A percentile compares a stretch with the other conserved stretches of the same genome.
Conservation (phyloP, 225 moss, liverwort and hornwort genomes). For the Anthoceros angustus region DNA sequence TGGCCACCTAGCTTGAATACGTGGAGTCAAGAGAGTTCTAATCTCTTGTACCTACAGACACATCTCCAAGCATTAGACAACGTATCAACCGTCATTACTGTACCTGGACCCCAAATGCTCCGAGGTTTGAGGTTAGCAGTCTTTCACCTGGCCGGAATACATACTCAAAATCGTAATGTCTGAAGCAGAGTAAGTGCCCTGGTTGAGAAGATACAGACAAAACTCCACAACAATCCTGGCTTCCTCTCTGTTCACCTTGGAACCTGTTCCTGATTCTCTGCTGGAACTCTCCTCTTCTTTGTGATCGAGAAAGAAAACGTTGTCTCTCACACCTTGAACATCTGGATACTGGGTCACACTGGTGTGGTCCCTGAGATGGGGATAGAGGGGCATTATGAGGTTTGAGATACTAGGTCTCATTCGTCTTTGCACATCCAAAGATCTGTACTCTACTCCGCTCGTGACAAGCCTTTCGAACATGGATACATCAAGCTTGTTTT, state of each 20-base stretch:
- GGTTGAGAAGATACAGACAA: conserved; percentile 27
- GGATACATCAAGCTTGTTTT: conserved; percentile 39
- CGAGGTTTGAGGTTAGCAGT: conserved; percentile 11
- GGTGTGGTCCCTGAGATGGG: conserved; percentile 15
- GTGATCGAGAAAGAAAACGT: conserved; percentile 32
- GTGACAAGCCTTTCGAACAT: conserved; percentile 35
- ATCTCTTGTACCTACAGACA: neutral
- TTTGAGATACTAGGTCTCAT: conserved; percentile 34
- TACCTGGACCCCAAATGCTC: neutral
- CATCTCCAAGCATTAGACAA: neutral
- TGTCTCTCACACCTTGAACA: conserved; percentile 16
- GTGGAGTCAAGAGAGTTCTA: neutral
- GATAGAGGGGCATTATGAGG: conserved; percentile 23
- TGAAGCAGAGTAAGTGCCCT: conserved; percentile 14
- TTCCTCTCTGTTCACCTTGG: conserved; percentile 21
- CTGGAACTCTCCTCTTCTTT: conserved; percentile 13
- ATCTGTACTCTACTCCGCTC: conserved; percentile 28
- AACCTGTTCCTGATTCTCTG: neutral
- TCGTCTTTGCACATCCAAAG: conserved; percentile 27
- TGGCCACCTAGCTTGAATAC: neutral
- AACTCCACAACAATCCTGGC: conserved; percentile 33
- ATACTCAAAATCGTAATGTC: conserved; percentile 27
- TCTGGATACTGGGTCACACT: conserved; percentile 14
- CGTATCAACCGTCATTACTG: neutral
- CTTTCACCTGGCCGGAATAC: conserved; percentile 22